Evolutionary conservation across 2,329 filamentous ascomycete genomes (phyloP).

Genomic region (Byssochlamys sp.): DNA sequence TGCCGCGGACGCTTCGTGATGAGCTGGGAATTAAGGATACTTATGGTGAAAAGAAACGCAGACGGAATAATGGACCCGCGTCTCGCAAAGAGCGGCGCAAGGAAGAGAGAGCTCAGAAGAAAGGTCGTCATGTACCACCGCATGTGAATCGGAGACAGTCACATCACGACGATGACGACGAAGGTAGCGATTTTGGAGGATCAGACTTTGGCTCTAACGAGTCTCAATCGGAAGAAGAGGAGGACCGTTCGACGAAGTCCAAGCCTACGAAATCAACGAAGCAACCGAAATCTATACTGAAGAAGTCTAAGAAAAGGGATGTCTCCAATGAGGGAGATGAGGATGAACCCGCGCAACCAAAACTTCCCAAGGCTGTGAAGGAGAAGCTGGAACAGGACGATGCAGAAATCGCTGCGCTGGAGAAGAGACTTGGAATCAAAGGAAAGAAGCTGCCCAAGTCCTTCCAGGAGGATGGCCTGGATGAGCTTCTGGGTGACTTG

Average conservation of each 20-base stretch:
- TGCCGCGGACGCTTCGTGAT: constrained; percentile 30
- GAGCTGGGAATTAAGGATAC: constrained; percentile 33
- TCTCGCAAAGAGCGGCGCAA: constrained; percentile 59
- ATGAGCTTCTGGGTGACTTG: constrained; percentile 63
- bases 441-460: constrained; percentile 63
- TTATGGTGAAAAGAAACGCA: constrained; percentile 24
- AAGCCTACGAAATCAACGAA: constrained; percentile 15
- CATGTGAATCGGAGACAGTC: constrained; percentile 10
- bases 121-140: constrained; percentile 29
- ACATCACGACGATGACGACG: constrained; percentile 7
- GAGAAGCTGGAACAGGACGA: constrained; percentile 69
- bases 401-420: constrained; percentile 74
- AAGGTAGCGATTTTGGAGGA: constrained; percentile 12
- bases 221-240: constrained; percentile 13
- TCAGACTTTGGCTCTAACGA: constrained; percentile 11
- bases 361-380: constrained; percentile 38
- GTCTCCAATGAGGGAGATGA: constrained; percentile 24
- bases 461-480: constrained; percentile 74
- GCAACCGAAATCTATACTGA: constrained; percentile 27
- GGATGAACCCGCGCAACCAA: constrained; percentile 9
- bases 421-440: constrained; percentile 77
- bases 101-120: constrained; percentile 55
- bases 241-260: constrained; percentile 10
- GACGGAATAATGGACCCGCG: constrained; percentile 19
- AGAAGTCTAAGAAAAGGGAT: constrained; percentile 23